Base-by-base conservation (phyloP, 805 yeast species). In the Phaffomyces antillensis region DNA sequence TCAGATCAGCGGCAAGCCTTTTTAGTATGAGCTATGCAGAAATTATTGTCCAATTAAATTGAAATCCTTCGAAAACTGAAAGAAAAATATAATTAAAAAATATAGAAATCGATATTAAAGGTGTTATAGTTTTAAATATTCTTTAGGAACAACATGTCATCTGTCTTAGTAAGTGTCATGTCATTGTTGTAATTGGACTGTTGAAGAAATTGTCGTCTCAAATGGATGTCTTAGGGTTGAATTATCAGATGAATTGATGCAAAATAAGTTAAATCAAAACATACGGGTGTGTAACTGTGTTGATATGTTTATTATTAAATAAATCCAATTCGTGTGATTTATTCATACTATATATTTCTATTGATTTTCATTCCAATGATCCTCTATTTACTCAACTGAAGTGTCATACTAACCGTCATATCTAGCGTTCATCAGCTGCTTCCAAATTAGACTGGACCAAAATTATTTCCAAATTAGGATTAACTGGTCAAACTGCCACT, bases 361-460 rank as follows among this genome's bases (percentile, higher is more conserved):
- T 12, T 26, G 7, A n/a, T n/a, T n/a, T n/a, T 15, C 15, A 28
- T 28, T 6, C 30, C 30, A 10, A 12, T 13, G 13, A 28, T 28
- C 30, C 13, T 12, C 6, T 12, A 2, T 28, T 26, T 13, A 11
- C 11, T 10, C 30, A 5, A 5, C 6, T 20, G 23, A 20, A 20
- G 5, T 20, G 3, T 20, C 7, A 9, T 52, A 54, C 58, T 54
- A 62, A 64, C 79, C 73, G 63, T 23, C 15, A 16, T 12, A 16
- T 7, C 7, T 43, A 56, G 60, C 61, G 62, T 55, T 48, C 63
- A 36, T 73, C 81, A 58, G 85, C 87, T 55, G 81, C 91, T 61
- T 73, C 85, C 63, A 91, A 89, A 74, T 74, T 91, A 68, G 95
- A 93, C 78, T 93, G 98, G 97, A 81, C 93, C 63, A 83, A 84